phyloP scores from a whole-genome alignment of 495 filamentous ascomycete species.

The Cairneyella variabilis region DNA sequence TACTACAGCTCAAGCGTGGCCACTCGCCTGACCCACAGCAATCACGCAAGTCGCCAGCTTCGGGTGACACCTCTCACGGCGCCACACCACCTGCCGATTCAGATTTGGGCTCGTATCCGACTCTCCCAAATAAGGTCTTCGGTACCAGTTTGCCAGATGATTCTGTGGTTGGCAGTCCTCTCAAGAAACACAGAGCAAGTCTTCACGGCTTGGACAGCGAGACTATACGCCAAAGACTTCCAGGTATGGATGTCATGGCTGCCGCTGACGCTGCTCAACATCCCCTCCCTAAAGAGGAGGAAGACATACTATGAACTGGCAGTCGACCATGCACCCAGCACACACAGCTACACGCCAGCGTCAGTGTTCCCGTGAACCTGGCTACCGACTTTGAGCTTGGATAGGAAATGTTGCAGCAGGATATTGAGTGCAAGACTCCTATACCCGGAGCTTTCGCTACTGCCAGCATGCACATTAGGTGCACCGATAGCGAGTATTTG shows the following conservation, averaged over 20 bases:
- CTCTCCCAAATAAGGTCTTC: slow-evolving; percentile 20
- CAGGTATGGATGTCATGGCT: slow-evolving; percentile 25
- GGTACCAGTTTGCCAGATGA: slow-evolving; percentile 34
- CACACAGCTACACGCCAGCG: background rate
- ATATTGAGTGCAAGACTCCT: background rate
- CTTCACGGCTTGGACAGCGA: slow-evolving; percentile 59
- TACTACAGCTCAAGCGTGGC: slow-evolving; percentile 79
- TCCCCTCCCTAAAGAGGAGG: slow-evolving; percentile 23
- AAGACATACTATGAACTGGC: slow-evolving; percentile 26
- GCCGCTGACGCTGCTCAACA: slow-evolving; percentile 32
- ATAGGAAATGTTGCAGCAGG: background rate
- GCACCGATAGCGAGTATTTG: background rate
- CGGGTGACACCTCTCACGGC: slow-evolving; percentile 38
- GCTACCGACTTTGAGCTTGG: background rate
- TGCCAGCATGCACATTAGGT: background rate
- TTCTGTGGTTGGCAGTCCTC: slow-evolving; percentile 65
- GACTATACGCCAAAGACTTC: slow-evolving; percentile 26
- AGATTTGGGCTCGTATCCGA: slow-evolving; percentile 22
- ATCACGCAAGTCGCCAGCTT: slow-evolving; percentile 35
- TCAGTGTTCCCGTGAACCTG: background rate
- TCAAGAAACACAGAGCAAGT: slow-evolving; percentile 79
- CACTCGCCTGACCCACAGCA: slow-evolving; percentile 76
- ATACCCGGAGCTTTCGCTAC: background rate
- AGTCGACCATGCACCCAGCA: background rate
- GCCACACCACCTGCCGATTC: slow-evolving; percentile 27